Evolutionary conservation across 345 rosid genomes (phyloP).

Genomic region (Turritis glabra): DNA sequence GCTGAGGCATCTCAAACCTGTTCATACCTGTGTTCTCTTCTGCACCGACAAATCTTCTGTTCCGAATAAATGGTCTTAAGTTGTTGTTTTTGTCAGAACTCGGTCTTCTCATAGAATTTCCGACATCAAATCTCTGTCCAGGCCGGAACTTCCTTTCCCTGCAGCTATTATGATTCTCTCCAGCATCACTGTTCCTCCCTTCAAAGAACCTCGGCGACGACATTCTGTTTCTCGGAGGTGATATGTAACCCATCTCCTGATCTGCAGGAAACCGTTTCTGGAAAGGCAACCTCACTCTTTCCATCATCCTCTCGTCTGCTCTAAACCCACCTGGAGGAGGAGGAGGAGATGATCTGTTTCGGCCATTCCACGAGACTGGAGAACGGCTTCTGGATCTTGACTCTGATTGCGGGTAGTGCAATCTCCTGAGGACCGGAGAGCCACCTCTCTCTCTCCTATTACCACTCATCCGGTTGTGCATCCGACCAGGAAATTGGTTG

Average conservation of each 20-base stretch:
- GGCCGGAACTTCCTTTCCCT: conserved; percentile 44
- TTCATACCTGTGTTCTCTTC: conserved; percentile 40
- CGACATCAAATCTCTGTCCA: conserved; percentile 44
- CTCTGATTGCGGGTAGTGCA: conserved; percentile 35
- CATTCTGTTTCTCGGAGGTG: conserved; percentile 43
- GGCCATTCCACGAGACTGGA: conserved; percentile 46
- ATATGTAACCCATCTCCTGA: conserved; percentile 44
- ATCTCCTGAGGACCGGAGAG: conserved; percentile 49
- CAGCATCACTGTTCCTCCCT: conserved; percentile 37
- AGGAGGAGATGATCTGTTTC: conserved; percentile 54
- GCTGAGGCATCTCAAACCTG: conserved; percentile 38
- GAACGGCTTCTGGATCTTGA: conserved; percentile 64
- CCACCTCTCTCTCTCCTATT: conserved; percentile 53
- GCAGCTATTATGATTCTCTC: not conserved
- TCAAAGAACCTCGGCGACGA: conserved; percentile 47
- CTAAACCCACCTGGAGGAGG: conserved; percentile 42
- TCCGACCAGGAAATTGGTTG: conserved; percentile 37
- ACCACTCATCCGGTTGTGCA: conserved; percentile 31
- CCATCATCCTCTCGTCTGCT: conserved; percentile 31
- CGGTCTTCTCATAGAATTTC: conserved; percentile 24
- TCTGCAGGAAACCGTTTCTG: conserved; percentile 45
- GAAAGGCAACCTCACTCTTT: conserved; percentile 37
- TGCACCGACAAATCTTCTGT: conserved; percentile 35
- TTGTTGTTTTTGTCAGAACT: conserved; percentile 22
- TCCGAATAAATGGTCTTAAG: conserved; percentile 33